These are phyloP conservation scores for Penicillium daleae DNA, from an alignment of 495 filamentous ascomycete genomes.

Conservation along the genomic window DNA sequence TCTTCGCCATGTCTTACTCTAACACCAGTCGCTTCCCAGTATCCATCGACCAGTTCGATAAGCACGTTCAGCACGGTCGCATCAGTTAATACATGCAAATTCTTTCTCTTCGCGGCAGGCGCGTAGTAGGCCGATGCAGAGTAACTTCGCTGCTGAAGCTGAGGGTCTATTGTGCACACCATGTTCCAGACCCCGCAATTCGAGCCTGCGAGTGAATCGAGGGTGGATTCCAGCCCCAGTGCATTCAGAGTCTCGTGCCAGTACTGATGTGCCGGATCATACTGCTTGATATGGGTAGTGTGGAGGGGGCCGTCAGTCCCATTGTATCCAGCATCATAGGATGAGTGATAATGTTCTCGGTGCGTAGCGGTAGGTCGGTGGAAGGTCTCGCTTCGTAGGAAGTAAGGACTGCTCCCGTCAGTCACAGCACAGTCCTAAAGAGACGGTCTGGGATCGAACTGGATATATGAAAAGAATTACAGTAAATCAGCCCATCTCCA, in stretches of 20 bases:
- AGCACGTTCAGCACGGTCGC: constrained; percentile 17
- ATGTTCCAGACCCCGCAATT: constrained; percentile 53
- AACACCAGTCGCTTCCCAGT: constrained; percentile 40
- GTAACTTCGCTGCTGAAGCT: constrained; percentile 16
- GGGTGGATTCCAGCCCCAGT: constrained; percentile 44
- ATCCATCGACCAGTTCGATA: constrained; percentile 21
- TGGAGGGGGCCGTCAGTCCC: constrained; percentile 49
- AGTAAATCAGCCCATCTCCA: constrained; percentile 26
- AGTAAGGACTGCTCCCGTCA: constrained; percentile 14
- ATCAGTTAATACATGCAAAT: constrained; percentile 15
- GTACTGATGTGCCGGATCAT: constrained; percentile 45
- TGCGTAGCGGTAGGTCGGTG: constrained; percentile 40
- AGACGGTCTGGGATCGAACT: neutral
- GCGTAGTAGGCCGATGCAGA: constrained; percentile 21
- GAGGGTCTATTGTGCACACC: constrained; percentile 22
- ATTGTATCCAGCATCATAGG: constrained; percentile 36
- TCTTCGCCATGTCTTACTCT: constrained; percentile 32
- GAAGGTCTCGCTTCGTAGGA: constrained; percentile 45
- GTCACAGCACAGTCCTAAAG: neutral
- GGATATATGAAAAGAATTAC: constrained; percentile 1
- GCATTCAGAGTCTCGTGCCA: constrained; percentile 53
- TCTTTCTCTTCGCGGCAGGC: neutral
- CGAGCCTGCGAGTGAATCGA: constrained; percentile 41
- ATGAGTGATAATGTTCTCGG: constrained; percentile 31
- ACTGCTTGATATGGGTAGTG: constrained; percentile 47